Evolutionary conservation across 192 early-diverging fungal genomes (phyloP), one percentile per base, ranked within the genome.

Genomic region (Coemansia sp.): DNA sequence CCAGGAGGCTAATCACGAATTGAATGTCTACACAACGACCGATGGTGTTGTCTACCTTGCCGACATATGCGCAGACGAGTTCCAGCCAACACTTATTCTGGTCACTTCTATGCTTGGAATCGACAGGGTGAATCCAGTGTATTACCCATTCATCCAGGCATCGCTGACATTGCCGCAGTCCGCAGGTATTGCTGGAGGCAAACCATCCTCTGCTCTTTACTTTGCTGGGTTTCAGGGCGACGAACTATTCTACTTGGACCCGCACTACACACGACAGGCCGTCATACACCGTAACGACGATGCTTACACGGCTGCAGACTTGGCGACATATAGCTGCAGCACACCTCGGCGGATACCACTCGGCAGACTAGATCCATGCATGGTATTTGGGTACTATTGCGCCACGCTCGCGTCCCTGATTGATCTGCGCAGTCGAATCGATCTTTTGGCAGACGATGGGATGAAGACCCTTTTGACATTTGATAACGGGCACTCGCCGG

Each of bases 191-290:
- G 96, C 95, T 45, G 97, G 97, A 20, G 97, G 97, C 11, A 83
- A 90, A 51, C 97, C 97, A n/a, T 93, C 93, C 10, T 98, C 97
- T 2, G 96, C 95, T 0, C 77, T 94, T 52, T 99, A 93, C 76
- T 97, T 99, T 85, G 87, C 94, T 34, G 96, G 96, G 24, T 85
- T 89, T 44, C 89, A 94, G 81, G 92, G 90, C 81, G 74, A 79
- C 66, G 71, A 79, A 60, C 69, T 99, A 14, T 83, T 96, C 6
- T 99, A 96, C 69, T 84, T 96, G 45, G 97, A 99, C 67, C 96
- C 97, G 23, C 97, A 99, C 75, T 91, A 87, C 64, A 89, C 92
- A 21, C 88, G 95, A 21, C 89, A 89, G 20, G 82, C 86, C 4
- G 72, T 90, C 38, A 30, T 20, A 9, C 58, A 62, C 8, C 45